Base-by-base conservation (phyloP, 768 basidiomycete genomes). In the Suillus variegatus region DNA sequence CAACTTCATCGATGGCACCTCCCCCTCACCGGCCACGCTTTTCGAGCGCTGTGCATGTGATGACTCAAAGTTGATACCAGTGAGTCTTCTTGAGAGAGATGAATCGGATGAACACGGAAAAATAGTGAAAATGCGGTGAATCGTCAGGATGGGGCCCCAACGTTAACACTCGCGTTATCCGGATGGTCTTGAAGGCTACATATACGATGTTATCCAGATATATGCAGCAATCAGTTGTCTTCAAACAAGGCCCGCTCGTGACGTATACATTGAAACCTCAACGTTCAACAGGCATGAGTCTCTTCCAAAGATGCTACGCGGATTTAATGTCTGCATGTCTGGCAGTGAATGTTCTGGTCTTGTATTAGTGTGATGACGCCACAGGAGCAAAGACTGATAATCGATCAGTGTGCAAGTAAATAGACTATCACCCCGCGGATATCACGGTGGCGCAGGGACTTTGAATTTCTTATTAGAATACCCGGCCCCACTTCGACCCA, bases 381-480 rank as follows among this genome's bases (percentile, higher is more conserved):
- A 41, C 57, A 60, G 40, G 57, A 60, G 40, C 12, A 16, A 28
- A 41, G 25, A 55, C 32, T 35, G 40, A 41, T 40, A 12, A 41
- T 60, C 40, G 22, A 60, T 60, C 32, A 18, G 38, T 16, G 41
- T 40, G 40, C 41, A 35, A 28, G 61, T 62, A 38, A 47, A 52
- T 36, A 57, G 32, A 35, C 32, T 57, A 60, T n/a, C 28, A 60
- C 57, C 25, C 44, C 61, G 61, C 32, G 52, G 46, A 62, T 35
- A 52, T 60, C 22, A 60, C 18, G 25, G 16, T 7, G n/a, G 28
- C 1, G 40, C 44, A 51, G 84, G 87, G n/a, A 79, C 73, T 75
- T 88, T 90, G 81, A 89, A 90, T 76, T 87, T 90, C 76, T 90
- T 91, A 74, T 89, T 91, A 28, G 84, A 69, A 71, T 90, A 90